Percentiles rank a stretch among this genome's conserved stretches.
Evolutionary conservation across 176 grass and related monocot genomes (phyloP).

Genomic region (Hsuehochloa calcarea): DNA sequence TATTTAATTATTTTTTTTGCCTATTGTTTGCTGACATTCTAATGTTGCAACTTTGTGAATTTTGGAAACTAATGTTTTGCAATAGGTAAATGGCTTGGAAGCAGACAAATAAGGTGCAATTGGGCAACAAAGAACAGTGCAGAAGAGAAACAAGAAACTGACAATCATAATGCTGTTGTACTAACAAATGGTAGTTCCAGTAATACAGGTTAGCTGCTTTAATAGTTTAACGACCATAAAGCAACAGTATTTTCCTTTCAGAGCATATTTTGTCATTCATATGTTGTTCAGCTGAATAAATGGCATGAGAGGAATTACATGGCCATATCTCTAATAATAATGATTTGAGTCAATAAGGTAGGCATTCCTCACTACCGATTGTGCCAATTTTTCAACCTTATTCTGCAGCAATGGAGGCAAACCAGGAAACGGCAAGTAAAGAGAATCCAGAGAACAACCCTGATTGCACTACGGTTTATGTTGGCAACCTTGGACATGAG

Average conservation of each 20-base stretch:
- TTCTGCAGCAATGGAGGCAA: conserved; percentile 46
- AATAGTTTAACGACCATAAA: conserved; percentile 16
- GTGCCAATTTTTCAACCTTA: neutral
- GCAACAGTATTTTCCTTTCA: neutral
- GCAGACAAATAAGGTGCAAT: conserved; percentile 79
- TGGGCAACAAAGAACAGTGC: conserved; percentile 74
- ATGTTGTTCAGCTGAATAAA: conserved; percentile 12
- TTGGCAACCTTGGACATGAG: conserved; percentile 81
- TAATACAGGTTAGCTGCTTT: conserved; percentile 53
- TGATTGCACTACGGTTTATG: conserved; percentile 82
- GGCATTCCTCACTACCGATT: conserved; percentile 9
- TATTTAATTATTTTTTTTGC: neutral
- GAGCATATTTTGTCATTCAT: neutral
- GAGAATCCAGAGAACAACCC: conserved; percentile 76
- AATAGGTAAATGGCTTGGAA: conserved; percentile 86
- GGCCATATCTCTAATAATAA: neutral
- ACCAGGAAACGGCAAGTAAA: conserved; percentile 56
- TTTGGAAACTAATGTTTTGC: conserved; percentile 7
- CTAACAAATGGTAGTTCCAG: conserved; percentile 61
- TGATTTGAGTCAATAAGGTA: neutral
- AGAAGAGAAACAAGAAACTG: conserved; percentile 77
- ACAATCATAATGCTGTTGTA: conserved; percentile 71
- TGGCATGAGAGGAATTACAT: neutral
- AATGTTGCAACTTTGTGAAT: conserved; percentile 16
- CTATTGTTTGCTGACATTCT: neutral